Percentiles rank a stretch among this genome's conserved stretches.
Evolutionary conservation across 2,329 filamentous ascomycete genomes (phyloP).

Genomic region (Allantophomopsis lycopodina): DNA sequence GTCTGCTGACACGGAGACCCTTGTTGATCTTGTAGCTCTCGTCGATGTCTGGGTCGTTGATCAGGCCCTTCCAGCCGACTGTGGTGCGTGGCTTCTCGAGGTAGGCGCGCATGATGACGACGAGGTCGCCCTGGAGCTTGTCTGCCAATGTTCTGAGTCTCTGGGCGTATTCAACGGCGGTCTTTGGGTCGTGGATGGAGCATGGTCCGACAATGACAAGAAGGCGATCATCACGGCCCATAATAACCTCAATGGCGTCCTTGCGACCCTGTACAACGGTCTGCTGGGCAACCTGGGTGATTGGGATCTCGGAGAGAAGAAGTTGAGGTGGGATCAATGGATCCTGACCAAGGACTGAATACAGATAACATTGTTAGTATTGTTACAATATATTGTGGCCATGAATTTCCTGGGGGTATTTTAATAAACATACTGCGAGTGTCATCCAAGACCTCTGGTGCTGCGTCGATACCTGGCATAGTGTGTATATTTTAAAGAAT

Average conservation of each 20-base stretch:
- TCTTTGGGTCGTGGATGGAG: conserved; percentile 88
- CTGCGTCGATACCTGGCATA: conserved; percentile 16
- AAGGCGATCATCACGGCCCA: conserved; percentile 51
- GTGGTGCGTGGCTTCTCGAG: conserved; percentile 97
- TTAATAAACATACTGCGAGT: conserved; percentile 31
- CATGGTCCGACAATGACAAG: conserved; percentile 92
- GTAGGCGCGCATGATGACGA: conserved; percentile 96
- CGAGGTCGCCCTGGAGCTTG: conserved; percentile 70
- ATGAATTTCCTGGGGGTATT: conserved; percentile 3
- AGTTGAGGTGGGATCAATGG: conserved; percentile 82
- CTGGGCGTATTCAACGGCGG: conserved; percentile 77
- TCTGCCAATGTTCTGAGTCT: conserved; percentile 65
- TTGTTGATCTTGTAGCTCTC: conserved; percentile 99
- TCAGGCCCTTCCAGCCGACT: conserved; percentile 97
- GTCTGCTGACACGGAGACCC: conserved; percentile 79
- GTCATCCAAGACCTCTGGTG: conserved; percentile 27
- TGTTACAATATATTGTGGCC: conserved; percentile 1
- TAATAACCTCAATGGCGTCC: conserved; percentile 30
- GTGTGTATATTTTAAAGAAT: conserved; percentile 2
- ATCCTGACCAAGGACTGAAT: conserved; percentile 79
- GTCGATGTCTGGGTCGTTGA: conserved; percentile 98
- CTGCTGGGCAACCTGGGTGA: conserved; percentile 44
- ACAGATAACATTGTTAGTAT: conserved; percentile 6
- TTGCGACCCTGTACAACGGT: conserved; percentile 60
- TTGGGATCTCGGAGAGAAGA: conserved; percentile 75